phyloP scores from a whole-genome alignment of 192 early-diverging fungal genomes.

The Blastocladiella britannica region DNA sequence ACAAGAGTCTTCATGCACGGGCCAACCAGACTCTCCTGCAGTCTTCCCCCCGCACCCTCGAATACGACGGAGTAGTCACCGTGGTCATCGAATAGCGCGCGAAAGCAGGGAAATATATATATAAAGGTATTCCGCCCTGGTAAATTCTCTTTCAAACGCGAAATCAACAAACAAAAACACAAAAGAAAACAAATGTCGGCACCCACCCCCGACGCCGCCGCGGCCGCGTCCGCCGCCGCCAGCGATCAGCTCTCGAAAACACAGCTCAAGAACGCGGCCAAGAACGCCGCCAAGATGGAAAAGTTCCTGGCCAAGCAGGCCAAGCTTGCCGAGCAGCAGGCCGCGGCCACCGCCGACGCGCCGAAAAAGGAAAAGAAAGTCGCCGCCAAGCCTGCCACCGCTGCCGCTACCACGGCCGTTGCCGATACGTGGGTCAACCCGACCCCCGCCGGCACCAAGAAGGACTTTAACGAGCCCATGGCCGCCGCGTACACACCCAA shows the following conservation, averaged over 20 bases:
- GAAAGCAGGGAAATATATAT: too few species aligned
- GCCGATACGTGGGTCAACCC: neutral
- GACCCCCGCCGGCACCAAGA: neutral
- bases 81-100: too few species aligned
- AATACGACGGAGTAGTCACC: too few species aligned
- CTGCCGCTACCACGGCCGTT: neutral
- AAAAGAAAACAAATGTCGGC: too few species aligned
- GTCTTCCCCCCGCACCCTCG: too few species aligned
- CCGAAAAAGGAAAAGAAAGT: conserved; percentile 38
- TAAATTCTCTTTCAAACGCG: too few species aligned
- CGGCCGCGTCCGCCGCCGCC: neutral
- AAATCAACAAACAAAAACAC: too few species aligned
- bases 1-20: too few species aligned
- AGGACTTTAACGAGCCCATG: conserved; percentile 54
- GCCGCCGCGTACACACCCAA: conserved; percentile 65
- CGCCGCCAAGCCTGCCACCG: neutral
- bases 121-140: too few species aligned
- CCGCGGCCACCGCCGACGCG: conserved; percentile 2
- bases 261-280: conserved; percentile 74
- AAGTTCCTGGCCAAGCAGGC: conserved; percentile 84
- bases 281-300: conserved; percentile 70
- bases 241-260: conserved; percentile 40
- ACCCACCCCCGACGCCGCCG: neutral
- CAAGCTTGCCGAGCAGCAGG: neutral
- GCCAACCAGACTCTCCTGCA: too few species aligned